Evolutionary conservation across 2,329 filamentous ascomycete species (phyloP).

Genomic region (Madurella mycetomatis): DNA sequence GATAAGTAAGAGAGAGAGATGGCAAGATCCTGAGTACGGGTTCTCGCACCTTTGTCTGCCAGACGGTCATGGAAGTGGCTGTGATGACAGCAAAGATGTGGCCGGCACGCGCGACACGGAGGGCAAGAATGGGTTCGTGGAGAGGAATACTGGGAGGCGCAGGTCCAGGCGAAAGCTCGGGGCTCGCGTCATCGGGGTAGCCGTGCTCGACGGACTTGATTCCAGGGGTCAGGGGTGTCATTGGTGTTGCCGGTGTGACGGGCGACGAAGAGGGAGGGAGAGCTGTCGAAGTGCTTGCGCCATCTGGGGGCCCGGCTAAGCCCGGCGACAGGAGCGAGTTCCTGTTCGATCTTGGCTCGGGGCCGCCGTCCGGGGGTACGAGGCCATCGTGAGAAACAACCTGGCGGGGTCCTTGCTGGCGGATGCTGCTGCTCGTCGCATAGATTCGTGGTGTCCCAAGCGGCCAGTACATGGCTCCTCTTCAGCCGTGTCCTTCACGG

Average conservation of each 20-base stretch:
- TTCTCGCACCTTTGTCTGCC: constrained; percentile 80
- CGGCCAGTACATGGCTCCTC: constrained; percentile 78
- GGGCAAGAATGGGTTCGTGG: constrained; percentile 65
- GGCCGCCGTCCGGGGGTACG: constrained; percentile 28
- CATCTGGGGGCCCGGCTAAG: constrained; percentile 31
- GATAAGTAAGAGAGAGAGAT: constrained; percentile 4
- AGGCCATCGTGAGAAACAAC: constrained; percentile 60
- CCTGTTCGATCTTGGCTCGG: constrained; percentile 26
- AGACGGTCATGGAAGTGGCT: constrained; percentile 78
- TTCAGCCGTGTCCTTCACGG: constrained; percentile 21
- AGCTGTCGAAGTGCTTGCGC: constrained; percentile 32
- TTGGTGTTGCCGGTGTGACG: constrained; percentile 43
- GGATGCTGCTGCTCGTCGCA: constrained; percentile 70
- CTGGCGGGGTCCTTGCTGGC: constrained; percentile 48
- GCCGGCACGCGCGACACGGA: constrained; percentile 73
- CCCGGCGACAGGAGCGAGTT: constrained; percentile 24
- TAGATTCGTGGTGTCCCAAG: constrained; percentile 80
- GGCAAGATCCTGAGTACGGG: neutral
- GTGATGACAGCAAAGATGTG: constrained; percentile 87
- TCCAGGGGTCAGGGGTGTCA: constrained; percentile 53
- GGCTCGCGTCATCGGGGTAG: constrained; percentile 33
- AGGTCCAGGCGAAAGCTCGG: constrained; percentile 28
- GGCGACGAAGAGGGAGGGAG: constrained; percentile 36
- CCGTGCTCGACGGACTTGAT: constrained; percentile 58
- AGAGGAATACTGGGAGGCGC: constrained; percentile 37